Evolutionary conservation across 352 stramenopile genomes (phyloP).

Genomic region (Globisporangium perplexum): DNA sequence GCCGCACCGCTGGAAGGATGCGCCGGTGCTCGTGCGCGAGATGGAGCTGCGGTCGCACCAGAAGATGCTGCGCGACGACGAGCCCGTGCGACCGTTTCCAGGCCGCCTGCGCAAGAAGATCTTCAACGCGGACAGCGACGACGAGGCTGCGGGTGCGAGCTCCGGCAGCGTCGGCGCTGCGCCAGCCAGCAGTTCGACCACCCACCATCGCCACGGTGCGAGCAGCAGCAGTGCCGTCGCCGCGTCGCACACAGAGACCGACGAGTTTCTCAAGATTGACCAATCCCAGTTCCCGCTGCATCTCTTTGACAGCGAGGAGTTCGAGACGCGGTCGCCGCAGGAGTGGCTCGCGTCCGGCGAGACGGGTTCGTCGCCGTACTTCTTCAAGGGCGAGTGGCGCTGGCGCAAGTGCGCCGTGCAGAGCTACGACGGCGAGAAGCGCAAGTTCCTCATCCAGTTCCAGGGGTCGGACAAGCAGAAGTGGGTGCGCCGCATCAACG

Average conservation of each 20-base stretch:
- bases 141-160: not conserved
- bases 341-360: conserved; percentile 66
- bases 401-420: conserved; percentile 68
- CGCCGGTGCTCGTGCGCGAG: conserved; percentile 53
- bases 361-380: conserved; percentile 70
- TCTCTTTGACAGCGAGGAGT: conserved; percentile 88
- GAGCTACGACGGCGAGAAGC: conserved; percentile 51
- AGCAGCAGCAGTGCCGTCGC: not conserved
- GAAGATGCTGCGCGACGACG: conserved; percentile 39
- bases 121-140: conserved; percentile 20
- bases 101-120: conserved; percentile 47
- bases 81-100: conserved; percentile 54
- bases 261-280: conserved; percentile 85
- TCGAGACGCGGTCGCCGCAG: conserved; percentile 55
- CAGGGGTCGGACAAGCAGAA: conserved; percentile 83
- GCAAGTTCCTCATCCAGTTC: conserved; percentile 85
- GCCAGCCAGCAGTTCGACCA: not conserved
- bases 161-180: not conserved
- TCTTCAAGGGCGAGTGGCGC: conserved; percentile 78
- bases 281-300: conserved; percentile 90
- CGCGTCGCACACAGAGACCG: conserved; percentile 9
- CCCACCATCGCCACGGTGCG: not conserved
- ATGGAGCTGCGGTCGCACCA: conserved; percentile 55
- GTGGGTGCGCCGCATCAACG: conserved; percentile 86
- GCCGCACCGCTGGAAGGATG: conserved; percentile 82